Conservation (phyloP, 176 grass and related monocot species). For the Triticum turgidum region DNA sequence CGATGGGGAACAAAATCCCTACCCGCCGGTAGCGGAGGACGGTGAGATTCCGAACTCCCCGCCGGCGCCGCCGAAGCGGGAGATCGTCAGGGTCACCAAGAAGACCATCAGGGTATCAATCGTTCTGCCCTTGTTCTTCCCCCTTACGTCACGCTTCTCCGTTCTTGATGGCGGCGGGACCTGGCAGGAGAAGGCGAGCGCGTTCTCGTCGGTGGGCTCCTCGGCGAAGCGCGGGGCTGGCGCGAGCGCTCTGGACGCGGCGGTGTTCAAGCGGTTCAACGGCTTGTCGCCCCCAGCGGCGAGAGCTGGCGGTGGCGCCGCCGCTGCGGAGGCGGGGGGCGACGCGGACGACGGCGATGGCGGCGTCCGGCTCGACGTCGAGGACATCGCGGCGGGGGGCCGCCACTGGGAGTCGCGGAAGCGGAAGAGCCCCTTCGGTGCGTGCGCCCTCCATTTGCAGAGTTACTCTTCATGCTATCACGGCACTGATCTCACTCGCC, state of each 20-base stretch:
- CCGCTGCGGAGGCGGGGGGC: background rate
- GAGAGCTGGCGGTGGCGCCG: constrained; percentile 16
- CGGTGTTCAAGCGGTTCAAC: constrained; percentile 75
- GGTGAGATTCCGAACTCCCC: background rate
- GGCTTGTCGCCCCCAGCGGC: constrained; percentile 6
- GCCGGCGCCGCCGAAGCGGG: constrained; percentile 31
- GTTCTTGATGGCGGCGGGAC: background rate
- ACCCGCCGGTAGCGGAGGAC: background rate
- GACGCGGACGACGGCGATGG: constrained; percentile 16
- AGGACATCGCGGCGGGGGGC: constrained; percentile 15
- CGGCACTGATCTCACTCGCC: background rate
- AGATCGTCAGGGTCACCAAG: constrained; percentile 39
- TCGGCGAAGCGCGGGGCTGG: constrained; percentile 25
- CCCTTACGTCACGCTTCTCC: background rate
- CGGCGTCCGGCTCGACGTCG: constrained; percentile 32
- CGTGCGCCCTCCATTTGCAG: constrained; percentile 30
- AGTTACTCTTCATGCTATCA: background rate
- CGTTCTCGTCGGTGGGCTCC: constrained; percentile 68
- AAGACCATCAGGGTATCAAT: constrained; percentile 23
- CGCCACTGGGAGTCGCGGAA: constrained; percentile 39
- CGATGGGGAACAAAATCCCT: constrained; percentile 6
- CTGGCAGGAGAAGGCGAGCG: constrained; percentile 60
- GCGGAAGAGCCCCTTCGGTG: constrained; percentile 54
- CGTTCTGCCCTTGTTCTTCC: background rate
- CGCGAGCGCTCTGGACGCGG: constrained; percentile 35